Percentiles rank a stretch among this genome's conserved stretches.
These are phyloP conservation scores for Wickerhamomyces bisporus DNA, from an alignment of 805 yeast species.

Conservation along the genomic window DNA sequence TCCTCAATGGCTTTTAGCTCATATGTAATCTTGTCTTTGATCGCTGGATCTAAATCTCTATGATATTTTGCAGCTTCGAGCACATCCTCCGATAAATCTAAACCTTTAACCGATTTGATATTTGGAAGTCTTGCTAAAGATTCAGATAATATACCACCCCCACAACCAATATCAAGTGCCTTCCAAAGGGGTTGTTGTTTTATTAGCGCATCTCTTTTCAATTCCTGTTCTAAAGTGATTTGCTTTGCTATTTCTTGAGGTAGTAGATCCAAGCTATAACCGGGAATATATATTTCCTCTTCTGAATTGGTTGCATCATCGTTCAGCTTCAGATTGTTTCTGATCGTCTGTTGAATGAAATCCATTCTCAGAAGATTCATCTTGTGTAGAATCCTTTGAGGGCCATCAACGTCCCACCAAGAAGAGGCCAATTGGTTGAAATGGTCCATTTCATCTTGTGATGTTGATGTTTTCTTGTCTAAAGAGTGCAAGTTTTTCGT, in stretches of 20 bases:
- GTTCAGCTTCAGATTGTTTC: slow-evolving; percentile 17
- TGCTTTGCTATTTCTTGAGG: slow-evolving; percentile 49
- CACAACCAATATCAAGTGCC: slow-evolving; percentile 92
- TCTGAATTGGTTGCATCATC: slow-evolving; percentile 26
- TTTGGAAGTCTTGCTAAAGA: slow-evolving; percentile 72
- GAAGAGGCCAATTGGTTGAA: slow-evolving; percentile 82
- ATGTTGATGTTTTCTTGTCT: slow-evolving; percentile 31
- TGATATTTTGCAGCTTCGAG: slow-evolving; percentile 75
- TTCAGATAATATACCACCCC: slow-evolving; percentile 94
- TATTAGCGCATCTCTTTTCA: slow-evolving; percentile 34
- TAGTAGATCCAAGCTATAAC: slow-evolving; percentile 62
- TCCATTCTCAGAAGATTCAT: slow-evolving; percentile 91
- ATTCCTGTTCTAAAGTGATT: slow-evolving; percentile 47
- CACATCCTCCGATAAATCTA: slow-evolving; percentile 83
- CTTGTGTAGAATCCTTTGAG: slow-evolving; percentile 89
- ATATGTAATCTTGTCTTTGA: slow-evolving; percentile 54
- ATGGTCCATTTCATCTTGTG: slow-evolving; percentile 67
- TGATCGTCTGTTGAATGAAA: slow-evolving; percentile 64
- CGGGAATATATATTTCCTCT: slow-evolving; percentile 64
- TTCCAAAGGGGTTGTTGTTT: slow-evolving; percentile 28
- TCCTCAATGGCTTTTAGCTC: slow-evolving; percentile 59
- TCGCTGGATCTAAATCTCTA: slow-evolving; percentile 55
- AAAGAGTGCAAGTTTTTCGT: background rate
- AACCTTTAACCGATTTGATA: slow-evolving; percentile 63
- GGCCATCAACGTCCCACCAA: slow-evolving; percentile 98